These are phyloP conservation scores for Pseudogymnoascus sp. DNA, from an alignment of 2,329 filamentous ascomycete genomes.

Conservation along the genomic window DNA sequence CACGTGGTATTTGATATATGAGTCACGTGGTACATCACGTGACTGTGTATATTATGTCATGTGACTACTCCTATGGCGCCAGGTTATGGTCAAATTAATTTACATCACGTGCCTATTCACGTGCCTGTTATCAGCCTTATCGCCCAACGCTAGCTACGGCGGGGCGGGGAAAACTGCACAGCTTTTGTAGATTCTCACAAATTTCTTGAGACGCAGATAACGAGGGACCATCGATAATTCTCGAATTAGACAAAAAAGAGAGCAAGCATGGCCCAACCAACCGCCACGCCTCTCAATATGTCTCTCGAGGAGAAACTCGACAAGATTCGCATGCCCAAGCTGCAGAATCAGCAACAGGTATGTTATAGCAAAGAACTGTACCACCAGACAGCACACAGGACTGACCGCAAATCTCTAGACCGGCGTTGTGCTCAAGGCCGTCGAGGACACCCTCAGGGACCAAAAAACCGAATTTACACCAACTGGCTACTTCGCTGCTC, in stretches of 20 bases:
- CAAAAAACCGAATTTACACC: constrained; percentile 77
- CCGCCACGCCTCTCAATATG: constrained; percentile 33
- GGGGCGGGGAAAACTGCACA: constrained; percentile 12
- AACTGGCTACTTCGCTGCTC: constrained; percentile 92
- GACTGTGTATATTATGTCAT: not conserved
- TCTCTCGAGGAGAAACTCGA: constrained; percentile 85
- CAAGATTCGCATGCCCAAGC: constrained; percentile 93
- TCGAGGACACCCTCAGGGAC: constrained; percentile 86
- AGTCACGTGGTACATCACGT: not conserved
- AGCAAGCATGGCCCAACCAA: constrained; percentile 23
- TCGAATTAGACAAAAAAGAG: constrained; percentile 8
- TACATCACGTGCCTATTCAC: not conserved
- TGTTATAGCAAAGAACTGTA: constrained; percentile 22
- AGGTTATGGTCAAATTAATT: not conserved
- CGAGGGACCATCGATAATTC: constrained; percentile 10
- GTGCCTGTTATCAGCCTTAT: constrained; percentile 3
- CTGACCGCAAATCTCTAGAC: constrained; percentile 45
- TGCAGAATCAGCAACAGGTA: constrained; percentile 92
- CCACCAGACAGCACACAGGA: not conserved
- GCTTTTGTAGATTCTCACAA: constrained; percentile 15
- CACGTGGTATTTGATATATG: not conserved
- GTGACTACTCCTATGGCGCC: not conserved
- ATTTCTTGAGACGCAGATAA: constrained; percentile 16
- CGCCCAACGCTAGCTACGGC: constrained; percentile 1
- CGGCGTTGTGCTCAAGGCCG: constrained; percentile 76